phyloP scores from a whole-genome alignment of 495 filamentous ascomycete genomes.

The Oleoguttula mirabilis region DNA sequence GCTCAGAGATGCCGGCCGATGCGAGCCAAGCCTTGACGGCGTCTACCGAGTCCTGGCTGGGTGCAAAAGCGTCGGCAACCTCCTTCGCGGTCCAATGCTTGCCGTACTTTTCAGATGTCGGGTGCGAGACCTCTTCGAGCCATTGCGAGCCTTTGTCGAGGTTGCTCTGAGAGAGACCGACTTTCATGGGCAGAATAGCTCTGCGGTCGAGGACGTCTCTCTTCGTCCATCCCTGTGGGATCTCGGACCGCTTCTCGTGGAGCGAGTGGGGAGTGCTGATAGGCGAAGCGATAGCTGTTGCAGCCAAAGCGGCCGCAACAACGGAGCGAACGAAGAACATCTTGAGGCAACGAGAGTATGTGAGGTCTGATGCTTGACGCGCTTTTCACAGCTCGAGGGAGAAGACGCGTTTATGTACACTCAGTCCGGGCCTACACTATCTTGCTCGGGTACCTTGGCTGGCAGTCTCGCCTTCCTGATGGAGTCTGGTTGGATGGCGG shows the following conservation, averaged over 20 bases:
- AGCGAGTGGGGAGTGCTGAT: constrained; percentile 2
- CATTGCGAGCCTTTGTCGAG: constrained; percentile 13
- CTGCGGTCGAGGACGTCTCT: constrained; percentile 5
- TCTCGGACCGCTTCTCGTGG: constrained; percentile 8
- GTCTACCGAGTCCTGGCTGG: constrained; percentile 8
- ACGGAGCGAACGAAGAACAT: constrained; percentile 3
- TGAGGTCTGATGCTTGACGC: constrained; percentile 1
- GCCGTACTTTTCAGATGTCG: constrained; percentile 21
- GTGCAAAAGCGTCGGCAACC: constrained; percentile 19
- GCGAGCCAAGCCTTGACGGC: constrained; percentile 18
- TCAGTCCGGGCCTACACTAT: too few species aligned
- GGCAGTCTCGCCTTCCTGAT: too few species aligned
- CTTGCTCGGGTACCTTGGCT: too few species aligned
- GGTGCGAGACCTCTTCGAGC: constrained; percentile 17
- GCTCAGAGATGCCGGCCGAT: constrained; percentile 9
- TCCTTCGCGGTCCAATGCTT: constrained; percentile 22
- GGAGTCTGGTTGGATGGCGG: too few species aligned
- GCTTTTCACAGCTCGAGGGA: background rate
- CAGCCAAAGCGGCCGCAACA: background rate
- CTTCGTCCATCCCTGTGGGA: constrained; percentile 9
- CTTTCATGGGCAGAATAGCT: constrained; percentile 14
- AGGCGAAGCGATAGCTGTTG: background rate
- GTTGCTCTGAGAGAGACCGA: constrained; percentile 18
- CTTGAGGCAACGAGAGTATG: constrained; percentile 1
- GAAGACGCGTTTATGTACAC: constrained; percentile 1